phyloP scores from a whole-genome alignment of 768 basidiomycete species.

The Sarcodon aspratus region DNA sequence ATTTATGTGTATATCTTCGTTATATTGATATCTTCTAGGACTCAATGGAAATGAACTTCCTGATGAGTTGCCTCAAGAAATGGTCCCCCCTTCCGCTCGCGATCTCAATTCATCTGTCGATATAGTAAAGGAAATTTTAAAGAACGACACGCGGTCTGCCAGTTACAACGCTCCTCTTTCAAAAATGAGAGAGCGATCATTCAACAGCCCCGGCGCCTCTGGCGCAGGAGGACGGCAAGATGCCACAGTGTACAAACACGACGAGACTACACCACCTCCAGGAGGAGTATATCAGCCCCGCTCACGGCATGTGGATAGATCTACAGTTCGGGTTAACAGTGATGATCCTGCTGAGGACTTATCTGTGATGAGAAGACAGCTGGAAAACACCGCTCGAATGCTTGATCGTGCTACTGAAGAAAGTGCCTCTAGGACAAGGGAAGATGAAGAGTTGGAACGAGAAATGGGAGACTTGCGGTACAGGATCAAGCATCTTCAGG shows the following conservation, averaged over 20 bases:
- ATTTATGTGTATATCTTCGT: neutral
- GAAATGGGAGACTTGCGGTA: constrained; percentile 84
- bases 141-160: constrained; percentile 68
- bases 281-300: constrained; percentile 70
- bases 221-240: constrained; percentile 61
- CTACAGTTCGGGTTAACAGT: constrained; percentile 68
- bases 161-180: constrained; percentile 44
- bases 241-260: constrained; percentile 88
- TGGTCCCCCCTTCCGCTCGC: constrained; percentile 83
- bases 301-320: constrained; percentile 77
- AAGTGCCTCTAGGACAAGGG: constrained; percentile 48
- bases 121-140: constrained; percentile 78
- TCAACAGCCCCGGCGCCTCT: constrained; percentile 41
- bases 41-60: constrained; percentile 91
- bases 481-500: constrained; percentile 75
- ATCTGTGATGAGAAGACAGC: constrained; percentile 74
- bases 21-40: constrained; percentile 28
- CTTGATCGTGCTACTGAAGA: constrained; percentile 66
- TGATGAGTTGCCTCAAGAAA: constrained; percentile 74
- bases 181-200: constrained; percentile 58
- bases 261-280: constrained; percentile 43
- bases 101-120: constrained; percentile 87
- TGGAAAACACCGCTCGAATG: constrained; percentile 70
- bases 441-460: constrained; percentile 85
- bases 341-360: constrained; percentile 54